Evolutionary conservation across 1,139 yeast species (phyloP), one percentile per base, ranked within the genome.

Genomic region (Kodamaea derodonti): DNA sequence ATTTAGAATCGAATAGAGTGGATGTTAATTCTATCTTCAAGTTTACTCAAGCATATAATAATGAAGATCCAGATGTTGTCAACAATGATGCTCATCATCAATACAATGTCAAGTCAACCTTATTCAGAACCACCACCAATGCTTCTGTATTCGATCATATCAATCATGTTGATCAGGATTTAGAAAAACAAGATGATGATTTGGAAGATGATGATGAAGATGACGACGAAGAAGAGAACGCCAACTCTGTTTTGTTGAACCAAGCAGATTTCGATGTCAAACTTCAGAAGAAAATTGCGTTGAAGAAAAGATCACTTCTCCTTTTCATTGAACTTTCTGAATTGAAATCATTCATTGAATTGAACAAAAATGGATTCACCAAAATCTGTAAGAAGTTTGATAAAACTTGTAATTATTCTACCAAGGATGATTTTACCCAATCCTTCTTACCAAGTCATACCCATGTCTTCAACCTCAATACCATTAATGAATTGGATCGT

Each of bases 341-440:
- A 56, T 70, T 90, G 47, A 80, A 84, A 50, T 84, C 95, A 10
- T 90, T 65, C 54, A 70, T 84, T 35, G 95, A 87, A 51, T 69
- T 90, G 47, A 90, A 90, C 65, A 74, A 73, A 46, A 85, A 95
- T 23, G 97, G 97, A 5, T 86, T 90, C 60, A 75, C 84, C 30
- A 90, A 90, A 60, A 90, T 88, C 32, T 70, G 88, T 47, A 90
- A 90, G 56, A 90, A 90, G 62, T 90, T 85, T 56, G 96, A 90
- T 60, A 90, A 90, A 55, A 80, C 85, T 14, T 67, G 88, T 48
- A 74, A 75, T 42, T 76, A 84, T 30, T 58, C 73, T 25, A 63
- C 85, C 38, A 80, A 80, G 48, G 59, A 62, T 15, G 69, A 66
- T 24, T 80, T 78, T 34, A 66, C 79, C 37, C 60, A 62, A 24